Percentiles rank a stretch among this genome's conserved stretches.
Conservation (phyloP, 768 basidiomycete species). For the Xerocomellus amylosporus region DNA sequence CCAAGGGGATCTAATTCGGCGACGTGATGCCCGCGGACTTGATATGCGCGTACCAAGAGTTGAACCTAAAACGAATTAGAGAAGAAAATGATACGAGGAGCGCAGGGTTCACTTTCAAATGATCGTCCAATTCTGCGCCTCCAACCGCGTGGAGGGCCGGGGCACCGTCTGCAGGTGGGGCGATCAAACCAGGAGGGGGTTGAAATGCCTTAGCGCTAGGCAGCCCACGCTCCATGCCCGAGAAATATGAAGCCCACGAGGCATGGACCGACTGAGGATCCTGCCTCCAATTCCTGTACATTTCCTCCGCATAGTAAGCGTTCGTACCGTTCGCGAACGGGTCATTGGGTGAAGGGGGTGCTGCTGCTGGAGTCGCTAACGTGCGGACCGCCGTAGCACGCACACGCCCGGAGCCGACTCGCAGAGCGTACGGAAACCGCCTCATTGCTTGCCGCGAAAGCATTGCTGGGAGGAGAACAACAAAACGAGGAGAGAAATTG, state of each 20-base stretch:
- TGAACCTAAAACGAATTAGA: constrained; percentile 62
- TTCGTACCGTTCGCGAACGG: constrained; percentile 93
- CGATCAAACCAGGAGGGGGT: constrained; percentile 72
- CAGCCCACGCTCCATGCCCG: constrained; percentile 87
- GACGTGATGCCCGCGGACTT: constrained; percentile 96
- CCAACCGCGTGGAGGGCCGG: constrained; percentile 67
- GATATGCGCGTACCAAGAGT: constrained; percentile 96
- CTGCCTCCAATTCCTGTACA: constrained; percentile 90
- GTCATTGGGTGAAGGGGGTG: constrained; percentile 72
- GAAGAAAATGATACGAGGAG: not conserved
- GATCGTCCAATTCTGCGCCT: constrained; percentile 83
- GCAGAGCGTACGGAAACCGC: constrained; percentile 32
- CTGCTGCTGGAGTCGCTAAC: constrained; percentile 47
- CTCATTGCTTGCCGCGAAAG: constrained; percentile 38
- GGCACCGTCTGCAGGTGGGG: constrained; percentile 73
- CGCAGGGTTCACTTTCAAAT: constrained; percentile 70
- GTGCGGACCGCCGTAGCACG: constrained; percentile 20
- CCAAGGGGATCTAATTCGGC: constrained; percentile 96
- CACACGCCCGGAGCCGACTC: constrained; percentile 19
- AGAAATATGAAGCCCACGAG: constrained; percentile 94
- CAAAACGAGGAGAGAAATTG: not conserved
- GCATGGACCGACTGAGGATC: constrained; percentile 90
- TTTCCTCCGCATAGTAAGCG: constrained; percentile 93
- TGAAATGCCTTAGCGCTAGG: constrained; percentile 78
- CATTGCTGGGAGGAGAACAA: constrained; percentile 24